phyloP scores from a whole-genome alignment of 2,329 filamentous ascomycete species.

The Colletotrichum sp. region DNA sequence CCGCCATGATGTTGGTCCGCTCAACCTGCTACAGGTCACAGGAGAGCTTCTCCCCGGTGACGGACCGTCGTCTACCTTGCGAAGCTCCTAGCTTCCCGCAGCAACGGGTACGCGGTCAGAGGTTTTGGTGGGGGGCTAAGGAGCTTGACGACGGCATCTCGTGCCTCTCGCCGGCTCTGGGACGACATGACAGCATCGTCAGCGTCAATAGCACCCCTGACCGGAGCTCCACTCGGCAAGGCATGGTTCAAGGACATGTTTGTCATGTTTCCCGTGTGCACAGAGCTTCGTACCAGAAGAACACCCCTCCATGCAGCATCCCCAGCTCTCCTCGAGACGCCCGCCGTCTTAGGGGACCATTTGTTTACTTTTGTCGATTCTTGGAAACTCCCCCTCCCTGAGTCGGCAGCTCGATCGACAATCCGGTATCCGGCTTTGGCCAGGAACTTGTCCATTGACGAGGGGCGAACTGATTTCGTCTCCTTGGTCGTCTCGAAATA shows the following conservation, averaged over 20 bases:
- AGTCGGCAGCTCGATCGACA: slow-evolving; percentile 1
- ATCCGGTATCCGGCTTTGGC: background rate
- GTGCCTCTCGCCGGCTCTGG: slow-evolving; percentile 1
- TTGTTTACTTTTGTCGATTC: slow-evolving; percentile 19
- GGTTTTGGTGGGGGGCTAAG: background rate
- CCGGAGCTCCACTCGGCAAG: background rate
- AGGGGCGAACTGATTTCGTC: background rate
- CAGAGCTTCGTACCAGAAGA: slow-evolving; percentile 4
- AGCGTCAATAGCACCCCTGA: background rate
- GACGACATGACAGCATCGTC: slow-evolving; percentile 8
- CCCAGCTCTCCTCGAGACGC: slow-evolving; percentile 10
- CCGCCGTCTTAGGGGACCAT: slow-evolving; percentile 11
- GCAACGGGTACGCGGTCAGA: background rate
- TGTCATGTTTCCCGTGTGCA: slow-evolving; percentile 11
- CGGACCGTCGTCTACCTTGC: background rate
- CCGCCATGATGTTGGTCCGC: background rate
- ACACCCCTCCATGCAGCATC: slow-evolving; percentile 12
- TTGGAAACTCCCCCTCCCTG: slow-evolving; percentile 3
- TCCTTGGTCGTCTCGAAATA: slow-evolving; percentile 3
- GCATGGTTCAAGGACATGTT: slow-evolving; percentile 10
- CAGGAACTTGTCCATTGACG: background rate
- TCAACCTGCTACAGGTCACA: background rate
- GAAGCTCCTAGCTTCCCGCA: slow-evolving; percentile 2
- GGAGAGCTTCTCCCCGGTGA: background rate
- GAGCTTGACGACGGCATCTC: background rate